Evolutionary conservation across 441 rosid genomes (phyloP), one percentile per base, ranked within the genome.

Genomic region (Pelargonium cotyledonis): DNA sequence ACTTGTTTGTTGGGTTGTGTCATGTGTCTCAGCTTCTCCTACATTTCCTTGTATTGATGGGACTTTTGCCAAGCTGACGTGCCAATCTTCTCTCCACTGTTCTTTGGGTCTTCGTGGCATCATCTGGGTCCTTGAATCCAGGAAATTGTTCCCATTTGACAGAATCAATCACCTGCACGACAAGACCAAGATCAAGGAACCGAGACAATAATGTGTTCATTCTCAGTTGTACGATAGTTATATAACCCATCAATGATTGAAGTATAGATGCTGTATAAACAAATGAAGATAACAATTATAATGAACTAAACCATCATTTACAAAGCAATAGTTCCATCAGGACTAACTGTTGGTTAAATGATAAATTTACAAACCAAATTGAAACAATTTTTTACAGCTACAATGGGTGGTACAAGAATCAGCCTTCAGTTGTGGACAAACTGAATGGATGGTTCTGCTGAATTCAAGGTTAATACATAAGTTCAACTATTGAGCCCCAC

Each of bases 1-100:
- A 55, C 61, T 21, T 15, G 61, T 12, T 5, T 70, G 38, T 7
- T 46, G 31, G 35, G 51, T 58, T 29, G 2, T 68, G 47, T 14
- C 62, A 53, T 62, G 83, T 68, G 78, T 75, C 19, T 47, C 5
- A 65, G 71, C 73, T 66, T 69, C 51, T 62, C 73, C 46, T 6
- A 40, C 74, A 65, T 67, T 47, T 77, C 75, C 58, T 74, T 73
- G 19, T 8, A 15, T 29, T 18, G 26, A 46, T n/a, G 67, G 57
- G 16, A n/a, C 26, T 65, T 55, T 55, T 67, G 72, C 57, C 19
- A 44, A 62, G 65, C 6, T 38, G 73, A 79, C 71, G 81, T 65
- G 81, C 70, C 80, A 15, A 26, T 15, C 67, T 53, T 65, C 19
- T 60, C 3, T 60, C 76, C 78, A 63, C n/a, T 63, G 49, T 41